Percentiles rank a stretch among this genome's conserved stretches.
phyloP scores from a whole-genome alignment of 169 alveolate genomes.

The Plasmodium coatneyi region DNA sequence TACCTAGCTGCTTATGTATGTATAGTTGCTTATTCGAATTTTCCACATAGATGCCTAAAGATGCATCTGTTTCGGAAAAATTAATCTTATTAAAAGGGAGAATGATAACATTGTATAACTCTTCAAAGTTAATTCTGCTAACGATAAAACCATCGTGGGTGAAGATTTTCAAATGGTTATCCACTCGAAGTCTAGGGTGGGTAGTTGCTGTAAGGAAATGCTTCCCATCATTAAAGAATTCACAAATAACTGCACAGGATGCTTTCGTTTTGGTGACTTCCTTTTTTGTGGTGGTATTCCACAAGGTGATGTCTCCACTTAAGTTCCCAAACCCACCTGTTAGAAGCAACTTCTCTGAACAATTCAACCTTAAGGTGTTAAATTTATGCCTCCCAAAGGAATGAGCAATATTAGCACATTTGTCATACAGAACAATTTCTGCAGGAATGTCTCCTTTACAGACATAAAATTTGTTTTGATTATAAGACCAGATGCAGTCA shows the following conservation, averaged over 20 bases:
- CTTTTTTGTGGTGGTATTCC: constrained; percentile 84
- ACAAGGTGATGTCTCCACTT: constrained; percentile 92
- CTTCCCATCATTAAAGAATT: constrained; percentile 84
- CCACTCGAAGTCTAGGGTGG: constrained; percentile 92
- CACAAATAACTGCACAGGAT: constrained; percentile 86
- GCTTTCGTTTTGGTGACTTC: constrained; percentile 82
- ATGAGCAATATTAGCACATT: constrained; percentile 76
- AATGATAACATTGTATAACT: constrained; percentile 77
- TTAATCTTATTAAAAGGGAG: constrained; percentile 60
- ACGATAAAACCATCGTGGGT: constrained; percentile 85
- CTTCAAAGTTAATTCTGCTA: constrained; percentile 78
- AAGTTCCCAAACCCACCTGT: constrained; percentile 94
- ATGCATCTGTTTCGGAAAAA: constrained; percentile 6
- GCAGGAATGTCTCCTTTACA: constrained; percentile 84
- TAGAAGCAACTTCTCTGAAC: constrained; percentile 84
- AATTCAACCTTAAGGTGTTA: constrained; percentile 86
- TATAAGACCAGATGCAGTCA: constrained; percentile 83
- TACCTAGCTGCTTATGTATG: constrained; percentile 67
- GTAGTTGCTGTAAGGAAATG: constrained; percentile 91
- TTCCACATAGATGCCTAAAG: not conserved
- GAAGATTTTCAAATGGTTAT: constrained; percentile 88
- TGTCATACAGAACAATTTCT: constrained; percentile 77
- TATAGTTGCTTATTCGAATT: not conserved
- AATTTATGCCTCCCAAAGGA: constrained; percentile 86
- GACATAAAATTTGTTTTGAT: constrained; percentile 78